Percentiles rank a stretch among this genome's conserved stretches.
These are phyloP conservation scores for Corymbia citriodora DNA, from an alignment of 441 rosid genomes.

Conservation along the genomic window DNA sequence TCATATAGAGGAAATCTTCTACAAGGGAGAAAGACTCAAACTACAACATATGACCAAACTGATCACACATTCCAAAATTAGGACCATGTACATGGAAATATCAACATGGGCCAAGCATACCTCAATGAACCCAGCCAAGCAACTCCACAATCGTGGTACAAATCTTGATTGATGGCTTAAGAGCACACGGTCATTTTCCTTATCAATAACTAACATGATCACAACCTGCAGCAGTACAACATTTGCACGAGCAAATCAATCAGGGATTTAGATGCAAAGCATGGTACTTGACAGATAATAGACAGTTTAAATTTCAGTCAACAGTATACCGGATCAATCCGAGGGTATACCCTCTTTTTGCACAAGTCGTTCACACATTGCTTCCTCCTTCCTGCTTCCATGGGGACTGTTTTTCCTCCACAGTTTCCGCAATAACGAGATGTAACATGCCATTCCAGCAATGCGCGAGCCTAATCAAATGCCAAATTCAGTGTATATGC, in stretches of 20 bases:
- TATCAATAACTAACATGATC: slow-evolving; percentile 88
- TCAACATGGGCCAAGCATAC: slow-evolving; percentile 16
- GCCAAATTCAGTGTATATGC: not conserved
- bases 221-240: slow-evolving; percentile 53
- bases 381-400: slow-evolving; percentile 80
- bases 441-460: slow-evolving; percentile 77
- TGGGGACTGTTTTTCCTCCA: slow-evolving; percentile 51
- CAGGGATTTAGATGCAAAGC: not conserved
- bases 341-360: slow-evolving; percentile 72
- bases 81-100: not conserved
- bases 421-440: slow-evolving; percentile 78
- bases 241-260: not conserved
- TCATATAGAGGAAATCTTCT: not conserved
- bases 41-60: not conserved
- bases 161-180: slow-evolving; percentile 70
- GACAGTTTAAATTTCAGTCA: slow-evolving; percentile 1
- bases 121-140: slow-evolving; percentile 95
- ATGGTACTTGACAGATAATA: not conserved
- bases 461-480: slow-evolving; percentile 63
- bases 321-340: slow-evolving; percentile 75
- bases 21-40: not conserved
- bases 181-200: slow-evolving; percentile 73
- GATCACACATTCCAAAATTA: not conserved
- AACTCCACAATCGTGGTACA: slow-evolving; percentile 95
- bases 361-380: slow-evolving; percentile 64